Evolutionary conservation across 2,329 filamentous ascomycete species (phyloP), one percentile per base, ranked within the genome.

Genomic region (Pseudopyrenochaeta lycopersici): DNA sequence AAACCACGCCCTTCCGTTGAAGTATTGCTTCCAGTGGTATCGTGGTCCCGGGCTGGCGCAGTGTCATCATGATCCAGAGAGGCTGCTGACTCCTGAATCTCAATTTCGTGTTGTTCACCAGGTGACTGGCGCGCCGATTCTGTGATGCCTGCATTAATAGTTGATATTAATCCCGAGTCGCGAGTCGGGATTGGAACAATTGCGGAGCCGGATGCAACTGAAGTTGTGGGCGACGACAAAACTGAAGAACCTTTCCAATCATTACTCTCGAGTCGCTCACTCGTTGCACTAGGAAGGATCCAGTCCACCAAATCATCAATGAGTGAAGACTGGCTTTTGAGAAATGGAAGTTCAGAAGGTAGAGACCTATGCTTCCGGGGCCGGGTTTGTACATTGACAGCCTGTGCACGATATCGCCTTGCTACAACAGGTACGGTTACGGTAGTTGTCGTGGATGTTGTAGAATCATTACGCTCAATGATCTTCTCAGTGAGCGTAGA

Each of bases 241-340:
- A 7, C 30, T 30, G 50, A 46, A 15, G 27, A 40, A 1, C 23
- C 21, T 7, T 49, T 32, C 51, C 47, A 49, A 12, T 45, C 50
- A 17, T 31, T 41, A 10, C 33, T 45, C 4, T 23, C 23, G 2
- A 54, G 11, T 20, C 42, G 53, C 3, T 60, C 58, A 11, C 54
- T 58, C 10, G 46, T 52, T 3, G 33, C 23, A 12, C 45, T 55
- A 3, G 60, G 59, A 21, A 63, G 31, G 4, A 72, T 59, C 45
- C 56, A 69, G 1, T 54, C 46, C 2, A 58, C 59, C n/a, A 72
- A 46, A 20, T 70, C 68, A 15, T 63, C 59, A 20, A 64, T 57
- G 12, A 72, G 60, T 3, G 67, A 70, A 1, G 63, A 46, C 14
- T 67, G 61, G 17, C 53, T 61, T 4, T 58, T 54, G 1, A 67